Conservation (phyloP, 1,284 basidiomycete genomes). For the Gymnopus androsaceus region DNA sequence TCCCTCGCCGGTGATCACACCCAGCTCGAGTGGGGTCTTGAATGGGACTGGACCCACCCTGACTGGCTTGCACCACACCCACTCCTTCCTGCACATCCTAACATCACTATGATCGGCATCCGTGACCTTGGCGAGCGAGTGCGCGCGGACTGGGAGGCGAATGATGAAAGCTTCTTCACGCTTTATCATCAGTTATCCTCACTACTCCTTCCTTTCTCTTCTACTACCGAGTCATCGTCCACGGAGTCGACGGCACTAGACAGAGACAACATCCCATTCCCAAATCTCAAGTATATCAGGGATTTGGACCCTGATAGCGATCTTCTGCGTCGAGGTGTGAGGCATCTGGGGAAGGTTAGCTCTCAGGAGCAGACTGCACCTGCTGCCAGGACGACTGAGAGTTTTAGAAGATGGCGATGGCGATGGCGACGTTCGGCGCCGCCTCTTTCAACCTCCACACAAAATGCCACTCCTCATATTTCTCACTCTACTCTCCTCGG, state of each 20-base stretch:
- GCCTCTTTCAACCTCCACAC: neutral
- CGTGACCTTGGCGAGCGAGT: constrained; percentile 69
- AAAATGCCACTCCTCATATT: neutral
- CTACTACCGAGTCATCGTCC: constrained; percentile 23
- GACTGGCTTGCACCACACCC: constrained; percentile 70
- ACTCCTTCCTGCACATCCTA: constrained; percentile 62
- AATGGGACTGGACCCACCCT: constrained; percentile 76
- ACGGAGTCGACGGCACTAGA: neutral
- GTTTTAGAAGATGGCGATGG: too few relatives aligned
- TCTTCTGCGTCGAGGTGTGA: constrained; percentile 31
- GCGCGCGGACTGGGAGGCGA: constrained; percentile 27
- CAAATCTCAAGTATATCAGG: constrained; percentile 57
- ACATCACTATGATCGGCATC: constrained; percentile 66
- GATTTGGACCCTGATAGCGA: constrained; percentile 57
- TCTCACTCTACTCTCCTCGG: constrained; percentile 35
- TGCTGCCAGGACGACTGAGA: too few relatives aligned
- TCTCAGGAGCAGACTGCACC: too few relatives aligned
- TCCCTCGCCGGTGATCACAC: neutral
- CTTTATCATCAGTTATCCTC: constrained; percentile 65
- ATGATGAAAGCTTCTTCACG: constrained; percentile 49
- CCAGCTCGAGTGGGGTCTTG: too few relatives aligned
- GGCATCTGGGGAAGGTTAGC: neutral
- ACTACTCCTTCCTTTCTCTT: constrained; percentile 40
- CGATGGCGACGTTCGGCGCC: too few relatives aligned
- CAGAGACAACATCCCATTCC: constrained; percentile 44